Percentiles rank a stretch among this genome's conserved stretches.
Evolutionary conservation across 2,329 filamentous ascomycete genomes (phyloP).

Genomic region (Penicillium italicum): DNA sequence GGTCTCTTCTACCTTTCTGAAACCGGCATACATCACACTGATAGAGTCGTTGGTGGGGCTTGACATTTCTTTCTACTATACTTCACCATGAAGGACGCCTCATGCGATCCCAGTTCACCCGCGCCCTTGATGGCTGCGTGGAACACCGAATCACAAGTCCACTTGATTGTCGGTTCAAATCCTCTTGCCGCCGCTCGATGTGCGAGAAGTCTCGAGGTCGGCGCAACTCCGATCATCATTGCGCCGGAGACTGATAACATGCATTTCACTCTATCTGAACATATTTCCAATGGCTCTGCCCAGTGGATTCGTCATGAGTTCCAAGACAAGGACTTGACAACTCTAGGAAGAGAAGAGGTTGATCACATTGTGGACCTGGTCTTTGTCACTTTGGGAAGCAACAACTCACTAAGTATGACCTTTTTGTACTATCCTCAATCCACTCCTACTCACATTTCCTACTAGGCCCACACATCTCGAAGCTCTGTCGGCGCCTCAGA

Average conservation of each 20-base stretch:
- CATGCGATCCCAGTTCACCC: slow-evolving; percentile 18
- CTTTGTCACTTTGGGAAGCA: slow-evolving; percentile 68
- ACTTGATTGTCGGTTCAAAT: slow-evolving; percentile 82
- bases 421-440: slow-evolving; percentile 16
- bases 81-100: slow-evolving; percentile 33
- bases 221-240: slow-evolving; percentile 75
- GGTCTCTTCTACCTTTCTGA: background rate
- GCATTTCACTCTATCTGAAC: slow-evolving; percentile 54
- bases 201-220: slow-evolving; percentile 72
- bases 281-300: slow-evolving; percentile 43
- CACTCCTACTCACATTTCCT: slow-evolving; percentile 29
- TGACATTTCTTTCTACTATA: slow-evolving; percentile 13
- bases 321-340: slow-evolving; percentile 66
- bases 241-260: slow-evolving; percentile 62
- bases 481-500: slow-evolving; percentile 70
- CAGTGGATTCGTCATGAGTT: slow-evolving; percentile 54
- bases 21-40: background rate
- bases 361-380: slow-evolving; percentile 80
- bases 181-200: slow-evolving; percentile 83
- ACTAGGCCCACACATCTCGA: slow-evolving; percentile 64
- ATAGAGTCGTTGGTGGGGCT: slow-evolving; percentile 11
- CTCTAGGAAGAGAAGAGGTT: slow-evolving; percentile 75
- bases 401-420: slow-evolving; percentile 50
- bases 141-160: slow-evolving; percentile 51
- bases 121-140: slow-evolving; percentile 41